Evolutionary conservation across 345 rosid genomes (phyloP), one percentile per base, ranked within the genome.

Genomic region (Rhodamnia argentea): DNA sequence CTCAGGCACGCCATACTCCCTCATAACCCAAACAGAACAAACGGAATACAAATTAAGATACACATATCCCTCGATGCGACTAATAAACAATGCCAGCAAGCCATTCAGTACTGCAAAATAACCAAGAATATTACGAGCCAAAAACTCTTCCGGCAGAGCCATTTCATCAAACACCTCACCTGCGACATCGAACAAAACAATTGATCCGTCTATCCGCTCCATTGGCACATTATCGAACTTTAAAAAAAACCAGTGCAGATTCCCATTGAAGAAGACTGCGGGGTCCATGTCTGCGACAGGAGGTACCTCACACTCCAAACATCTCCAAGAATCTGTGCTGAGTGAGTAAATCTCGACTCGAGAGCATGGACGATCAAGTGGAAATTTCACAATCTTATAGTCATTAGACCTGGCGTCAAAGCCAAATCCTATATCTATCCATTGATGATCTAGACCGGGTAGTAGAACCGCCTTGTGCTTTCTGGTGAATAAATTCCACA

Each of bases 231-330:
- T 16, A 52, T 15, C 54, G 16, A 1, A 15, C 55, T 62, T 6
- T 5, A 0, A 62, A 62, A 3, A 10, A 14, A 29, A 3, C 5
- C 75, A 62, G 40, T 62, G 75, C 42, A 62, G 18, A 14, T 62
- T 62, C 42, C 75, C 42, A 29, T 29, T 62, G 22, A 62, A 29
- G 40, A 62, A 62, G 32, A 29, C 22, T 0, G 40, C 42, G 6
- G 37, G 22, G 29, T 2, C 0, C 1, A 1, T 2, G 5, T 7
- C 1, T 27, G 0, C 0, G 22, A 60, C 15, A 62, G 40, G 0
- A 27, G 10, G 78, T 32, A 70, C 2, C 14, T 51, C 52, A 51
- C 52, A 51, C 52, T 51, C 52, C 52, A 51, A 51, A 51, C 14
- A 51, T 12, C 52, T 51, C 52, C 52, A 51, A 12, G 52, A 51